Conservation (phyloP, 257 asterid species). For the Plantago major region DNA sequence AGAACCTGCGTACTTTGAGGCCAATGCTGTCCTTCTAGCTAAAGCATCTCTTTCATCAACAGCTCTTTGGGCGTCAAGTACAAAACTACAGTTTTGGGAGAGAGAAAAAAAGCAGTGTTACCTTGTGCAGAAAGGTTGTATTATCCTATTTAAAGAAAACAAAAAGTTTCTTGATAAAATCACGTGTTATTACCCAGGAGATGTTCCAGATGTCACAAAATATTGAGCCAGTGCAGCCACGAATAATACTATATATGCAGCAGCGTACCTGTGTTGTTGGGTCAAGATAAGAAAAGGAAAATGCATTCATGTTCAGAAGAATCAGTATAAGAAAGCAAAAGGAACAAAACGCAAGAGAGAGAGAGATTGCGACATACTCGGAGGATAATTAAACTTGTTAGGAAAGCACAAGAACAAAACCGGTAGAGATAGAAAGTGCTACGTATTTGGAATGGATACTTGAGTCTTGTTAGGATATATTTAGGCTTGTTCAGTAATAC, state of each 20-base stretch:
- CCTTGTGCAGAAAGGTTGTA: conserved; percentile 15
- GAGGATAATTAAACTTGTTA: too few relatives aligned
- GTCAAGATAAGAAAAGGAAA: conserved; percentile 14
- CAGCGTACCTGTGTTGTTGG: conserved; percentile 56
- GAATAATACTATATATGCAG: conserved; percentile 49
- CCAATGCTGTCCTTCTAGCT: conserved; percentile 43
- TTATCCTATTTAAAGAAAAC: conserved; percentile 2
- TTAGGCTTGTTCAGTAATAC: too few relatives aligned
- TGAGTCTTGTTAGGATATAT: neutral
- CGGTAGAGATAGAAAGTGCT: too few relatives aligned
- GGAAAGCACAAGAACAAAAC: too few relatives aligned
- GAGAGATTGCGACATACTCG: too few relatives aligned
- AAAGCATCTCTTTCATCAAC: conserved; percentile 68
- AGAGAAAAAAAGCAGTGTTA: conserved; percentile 5
- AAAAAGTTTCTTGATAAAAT: conserved; percentile 9
- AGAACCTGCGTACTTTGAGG: conserved; percentile 69
- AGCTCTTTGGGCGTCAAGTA: conserved; percentile 71
- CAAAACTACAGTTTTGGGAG: conserved; percentile 49
- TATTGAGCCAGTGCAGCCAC: conserved; percentile 77
- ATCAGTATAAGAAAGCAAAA: neutral
- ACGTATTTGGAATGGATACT: neutral
- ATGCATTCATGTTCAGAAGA: conserved; percentile 8
- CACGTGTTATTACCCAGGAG: conserved; percentile 72
- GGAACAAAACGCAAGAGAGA: neutral
- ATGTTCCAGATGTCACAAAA: conserved; percentile 73